Conservation (phyloP, 176 grass and related monocot species). For the Tillandsia fasciculata region DNA sequence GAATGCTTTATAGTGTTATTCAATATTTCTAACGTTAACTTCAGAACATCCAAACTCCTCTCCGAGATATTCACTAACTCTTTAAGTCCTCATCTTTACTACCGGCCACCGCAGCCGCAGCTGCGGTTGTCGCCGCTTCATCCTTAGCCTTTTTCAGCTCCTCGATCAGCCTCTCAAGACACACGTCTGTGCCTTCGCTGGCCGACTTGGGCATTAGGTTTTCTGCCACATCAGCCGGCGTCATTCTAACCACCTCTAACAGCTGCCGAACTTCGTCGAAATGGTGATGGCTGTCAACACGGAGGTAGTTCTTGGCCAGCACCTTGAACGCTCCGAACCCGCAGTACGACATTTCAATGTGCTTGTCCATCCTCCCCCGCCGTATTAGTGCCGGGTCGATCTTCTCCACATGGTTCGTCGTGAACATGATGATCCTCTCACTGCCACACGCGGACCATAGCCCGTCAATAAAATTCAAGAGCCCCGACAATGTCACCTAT, state of each 20-base stretch:
- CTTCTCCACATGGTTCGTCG: constrained; percentile 50
- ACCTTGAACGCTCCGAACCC: constrained; percentile 40
- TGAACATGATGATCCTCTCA: constrained; percentile 52
- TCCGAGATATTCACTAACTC: too few species aligned
- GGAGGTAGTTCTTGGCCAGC: constrained; percentile 42
- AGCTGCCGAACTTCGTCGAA: constrained; percentile 19
- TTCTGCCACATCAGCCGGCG: constrained; percentile 52
- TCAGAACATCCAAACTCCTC: too few species aligned
- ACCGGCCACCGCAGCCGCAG: too few species aligned
- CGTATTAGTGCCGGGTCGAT: constrained; percentile 52
- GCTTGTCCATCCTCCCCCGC: constrained; percentile 61
- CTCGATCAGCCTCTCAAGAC: constrained; percentile 21
- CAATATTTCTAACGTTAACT: too few species aligned
- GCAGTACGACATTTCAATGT: constrained; percentile 77
- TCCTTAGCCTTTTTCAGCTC: constrained; percentile 35
- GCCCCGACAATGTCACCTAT: constrained; percentile 45
- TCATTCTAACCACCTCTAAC: constrained; percentile 40
- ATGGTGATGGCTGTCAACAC: constrained; percentile 4
- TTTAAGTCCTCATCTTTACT: too few species aligned
- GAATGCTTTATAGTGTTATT: too few species aligned
- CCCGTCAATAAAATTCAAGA: constrained; percentile 70
- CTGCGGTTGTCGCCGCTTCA: constrained; percentile 6
- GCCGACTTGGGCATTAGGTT: constrained; percentile 39
- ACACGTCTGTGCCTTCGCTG: constrained; percentile 17
- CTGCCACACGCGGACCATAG: constrained; percentile 52